Base-by-base conservation (phyloP, 2,329 filamentous ascomycete genomes). In the Parafenestella ontariensis region DNA sequence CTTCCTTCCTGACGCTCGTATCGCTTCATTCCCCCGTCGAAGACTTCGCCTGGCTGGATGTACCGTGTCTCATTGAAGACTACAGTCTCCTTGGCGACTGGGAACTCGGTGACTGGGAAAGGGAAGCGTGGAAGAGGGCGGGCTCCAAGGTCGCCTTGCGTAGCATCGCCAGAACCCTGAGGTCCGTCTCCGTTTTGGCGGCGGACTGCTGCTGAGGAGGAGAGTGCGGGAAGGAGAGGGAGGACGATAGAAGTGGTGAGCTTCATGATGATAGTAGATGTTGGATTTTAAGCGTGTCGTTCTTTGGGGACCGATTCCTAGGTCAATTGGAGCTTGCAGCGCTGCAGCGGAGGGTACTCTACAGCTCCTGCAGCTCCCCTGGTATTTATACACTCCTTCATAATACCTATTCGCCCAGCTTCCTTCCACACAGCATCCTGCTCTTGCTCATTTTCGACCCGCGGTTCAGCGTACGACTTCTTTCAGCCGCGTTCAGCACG, bases 11-110 rank as follows among this genome's bases (percentile, higher is more conserved):
- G 52, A 29, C 63, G 63, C 55, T 68, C 65, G 23, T 68, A 68
- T 29, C 65, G 63, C 58, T 66, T 68, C 65, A 68, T 68, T 41
- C 66, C 54, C 20, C 65, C 65, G 42, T 68, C 65, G 8, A 66
- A 68, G 21, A 65, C 57, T 49, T 68, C 52, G 2, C 65, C 65
- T 8, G 63, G 61, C 20, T 55, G 56, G 40, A 68, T 65, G 52
- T 68, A 68, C 58, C 59, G 61, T 39, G 63, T 65, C 59, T 66
- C 58, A 11, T 63, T 66, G 36, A 68, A 52, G 17, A 68, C 65
- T 2, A 66, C 56, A 20, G 65, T 68, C 55, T 68, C 65, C 28
- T 58, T 66, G 10, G 65, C 57, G 11, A 68, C 56, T 5, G 65
- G 65, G 28, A 68, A 68, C 29, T 61, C 50, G 13, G 62, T 54